These are phyloP conservation scores for Aquilaria sinensis DNA, from an alignment of 345 rosid genomes.

Conservation along the genomic window DNA sequence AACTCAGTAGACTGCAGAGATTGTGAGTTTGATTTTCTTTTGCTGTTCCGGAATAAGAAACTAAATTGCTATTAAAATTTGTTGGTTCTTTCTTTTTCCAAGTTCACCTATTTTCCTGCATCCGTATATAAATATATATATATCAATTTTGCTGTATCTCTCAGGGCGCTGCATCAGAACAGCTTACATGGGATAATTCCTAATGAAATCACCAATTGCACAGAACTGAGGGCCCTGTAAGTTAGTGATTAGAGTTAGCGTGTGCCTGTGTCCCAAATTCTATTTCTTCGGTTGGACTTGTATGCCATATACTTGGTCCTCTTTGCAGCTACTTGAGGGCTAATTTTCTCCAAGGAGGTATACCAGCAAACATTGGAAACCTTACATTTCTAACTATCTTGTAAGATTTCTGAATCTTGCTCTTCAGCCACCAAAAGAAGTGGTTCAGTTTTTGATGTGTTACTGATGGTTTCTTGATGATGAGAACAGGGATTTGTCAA, in stretches of 20 bases:
- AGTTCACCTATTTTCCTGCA: background rate
- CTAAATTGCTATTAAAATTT: background rate
- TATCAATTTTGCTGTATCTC: background rate
- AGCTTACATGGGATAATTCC: slow-evolving; percentile 85
- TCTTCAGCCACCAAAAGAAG: background rate
- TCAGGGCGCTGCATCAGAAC: slow-evolving; percentile 91
- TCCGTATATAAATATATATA: no score
- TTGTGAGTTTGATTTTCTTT: slow-evolving; percentile 48
- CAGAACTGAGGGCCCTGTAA: slow-evolving; percentile 88
- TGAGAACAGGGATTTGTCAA: slow-evolving; percentile 76
- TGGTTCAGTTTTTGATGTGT: background rate
- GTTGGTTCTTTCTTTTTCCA: slow-evolving; percentile 1
- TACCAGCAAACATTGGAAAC: slow-evolving; percentile 78
- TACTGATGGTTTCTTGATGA: background rate
- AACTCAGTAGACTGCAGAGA: slow-evolving; percentile 69
- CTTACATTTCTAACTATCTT: slow-evolving; percentile 67
- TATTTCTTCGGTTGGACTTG: slow-evolving; percentile 2
- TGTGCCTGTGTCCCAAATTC: background rate
- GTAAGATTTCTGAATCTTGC: slow-evolving; percentile 31
- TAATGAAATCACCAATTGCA: slow-evolving; percentile 66
- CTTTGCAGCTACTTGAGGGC: slow-evolving; percentile 71
- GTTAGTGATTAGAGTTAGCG: slow-evolving; percentile 8
- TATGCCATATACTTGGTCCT: slow-evolving; percentile 8
- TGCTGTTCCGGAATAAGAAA: slow-evolving; percentile 1
- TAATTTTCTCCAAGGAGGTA: slow-evolving; percentile 89